Percentiles rank a stretch among this genome's conserved stretches.
phyloP scores from a whole-genome alignment of 257 asterid species.

The Przewalskia tangutica region DNA sequence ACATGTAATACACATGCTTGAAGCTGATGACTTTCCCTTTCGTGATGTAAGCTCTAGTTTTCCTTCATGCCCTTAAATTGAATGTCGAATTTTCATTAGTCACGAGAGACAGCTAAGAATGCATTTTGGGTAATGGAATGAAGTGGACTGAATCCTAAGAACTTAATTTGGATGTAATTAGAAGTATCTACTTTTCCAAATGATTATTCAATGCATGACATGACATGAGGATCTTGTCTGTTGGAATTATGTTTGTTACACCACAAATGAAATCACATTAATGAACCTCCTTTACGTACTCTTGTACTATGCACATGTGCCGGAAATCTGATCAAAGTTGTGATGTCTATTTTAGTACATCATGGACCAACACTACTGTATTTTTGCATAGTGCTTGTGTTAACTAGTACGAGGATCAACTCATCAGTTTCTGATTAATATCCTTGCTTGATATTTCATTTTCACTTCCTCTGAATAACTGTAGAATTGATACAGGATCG shows the following conservation, averaged over 20 bases:
- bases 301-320: not conserved
- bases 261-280: not conserved
- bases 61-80: not conserved
- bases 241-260: not conserved
- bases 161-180: not conserved
- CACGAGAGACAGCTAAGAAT: not conserved
- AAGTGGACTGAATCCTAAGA: not conserved
- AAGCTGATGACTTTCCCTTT: constrained; percentile 78
- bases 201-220: not conserved
- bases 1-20: constrained; percentile 87
- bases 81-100: not conserved
- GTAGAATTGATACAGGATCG: constrained; percentile 43
- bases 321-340: not conserved
- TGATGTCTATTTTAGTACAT: not conserved
- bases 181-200: not conserved
- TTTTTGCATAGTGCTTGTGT: not conserved
- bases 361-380: not conserved
- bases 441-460: not conserved
- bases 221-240: not conserved
- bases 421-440: not conserved
- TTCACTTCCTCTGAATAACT: not conserved
- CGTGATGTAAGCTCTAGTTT: constrained; percentile 55
- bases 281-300: not conserved
- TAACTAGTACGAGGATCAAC: not conserved
- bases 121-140: not conserved